A percentile compares a stretch with the other conserved stretches of the same genome.
Conservation (phyloP, 768 basidiomycete species). For the Tephrocybe sp. region DNA sequence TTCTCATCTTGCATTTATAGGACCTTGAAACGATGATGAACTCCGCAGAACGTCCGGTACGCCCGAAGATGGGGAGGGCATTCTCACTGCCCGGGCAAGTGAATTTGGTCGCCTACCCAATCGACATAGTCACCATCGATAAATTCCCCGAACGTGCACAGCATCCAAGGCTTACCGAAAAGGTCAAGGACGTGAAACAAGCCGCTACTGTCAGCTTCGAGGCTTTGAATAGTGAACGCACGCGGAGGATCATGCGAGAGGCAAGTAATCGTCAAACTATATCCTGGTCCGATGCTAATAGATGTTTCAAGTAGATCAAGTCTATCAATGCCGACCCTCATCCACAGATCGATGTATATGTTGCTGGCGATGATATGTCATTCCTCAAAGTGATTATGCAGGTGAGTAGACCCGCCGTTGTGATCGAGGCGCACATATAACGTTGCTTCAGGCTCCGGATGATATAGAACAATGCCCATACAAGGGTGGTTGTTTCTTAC, state of each 20-base stretch:
- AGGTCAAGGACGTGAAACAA: constrained; percentile 18
- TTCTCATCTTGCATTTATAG: constrained; percentile 10
- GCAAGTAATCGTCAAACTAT: constrained; percentile 10
- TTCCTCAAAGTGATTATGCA: constrained; percentile 27
- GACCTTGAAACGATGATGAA: constrained; percentile 29
- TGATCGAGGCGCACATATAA: not conserved
- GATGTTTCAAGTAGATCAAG: constrained; percentile 16
- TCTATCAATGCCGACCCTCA: constrained; percentile 21
- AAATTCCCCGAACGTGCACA: constrained; percentile 22
- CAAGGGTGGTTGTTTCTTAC: constrained; percentile 22
- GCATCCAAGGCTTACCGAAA: constrained; percentile 19
- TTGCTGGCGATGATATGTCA: constrained; percentile 25
- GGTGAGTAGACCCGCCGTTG: constrained; percentile 9
- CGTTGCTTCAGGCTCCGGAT: constrained; percentile 19
- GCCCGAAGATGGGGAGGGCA: not conserved
- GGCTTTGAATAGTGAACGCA: constrained; percentile 17
- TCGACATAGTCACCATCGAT: constrained; percentile 24
- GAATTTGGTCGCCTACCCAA: constrained; percentile 6
- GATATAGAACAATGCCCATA: constrained; percentile 25
- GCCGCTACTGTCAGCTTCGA: not conserved
- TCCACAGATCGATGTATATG: constrained; percentile 25
- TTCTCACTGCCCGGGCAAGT: not conserved
- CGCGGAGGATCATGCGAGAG: constrained; percentile 27
- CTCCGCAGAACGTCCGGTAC: constrained; percentile 22
- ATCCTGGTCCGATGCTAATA: not conserved